Base-by-base conservation (phyloP, 163 green algal species). In the Volvox carteri region DNA sequence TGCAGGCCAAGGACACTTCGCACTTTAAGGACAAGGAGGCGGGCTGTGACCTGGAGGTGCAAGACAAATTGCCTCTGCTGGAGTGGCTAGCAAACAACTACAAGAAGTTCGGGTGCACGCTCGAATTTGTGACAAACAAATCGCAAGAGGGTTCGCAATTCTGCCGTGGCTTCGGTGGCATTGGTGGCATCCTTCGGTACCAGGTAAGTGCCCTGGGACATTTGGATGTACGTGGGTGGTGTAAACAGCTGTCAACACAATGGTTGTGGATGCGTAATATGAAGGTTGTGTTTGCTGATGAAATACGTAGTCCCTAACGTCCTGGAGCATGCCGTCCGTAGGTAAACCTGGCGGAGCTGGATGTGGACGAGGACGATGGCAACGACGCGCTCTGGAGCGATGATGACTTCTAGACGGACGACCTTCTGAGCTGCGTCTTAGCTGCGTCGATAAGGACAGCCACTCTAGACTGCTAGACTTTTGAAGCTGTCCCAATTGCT, bases 81-180 rank as follows among this genome's bases (percentile, higher is more conserved):
- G 98, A 99, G 94, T 99, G 98, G 98, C 93, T 99, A 25, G 98
- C 98, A 25, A 96, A 99, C 84, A 97, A 97, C 91, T 99, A 99
- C 96, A 99, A 99, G 90, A 98, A 99, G 91, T 99, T 99, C 92
- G 98, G 98, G 9, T 99, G 98, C 94, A 83, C 88, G 72, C 93
- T 99, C 21, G 98, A 99, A 93, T 99, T 99, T 92, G 92, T 99
- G 23, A 99, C 98, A n/a, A 99, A 99, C 95, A 97, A 97, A 85
- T 92, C 77, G 4, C 96, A 99, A 88, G 98, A 99, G 90, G 98
- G 98, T 48, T 97, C 92, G 56, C 98, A 99, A 92, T 99, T 99
- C 92, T 99, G 97, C 93, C 91, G 96, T 68, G 97, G 98, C 16
- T 99, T 99, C 93, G 98, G 98, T 74, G 98, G 98, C 81, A 97